A percentile compares a stretch with the other conserved stretches of the same genome.
Evolutionary conservation across 441 rosid species (phyloP).

Genomic region (Lepidium campestre): DNA sequence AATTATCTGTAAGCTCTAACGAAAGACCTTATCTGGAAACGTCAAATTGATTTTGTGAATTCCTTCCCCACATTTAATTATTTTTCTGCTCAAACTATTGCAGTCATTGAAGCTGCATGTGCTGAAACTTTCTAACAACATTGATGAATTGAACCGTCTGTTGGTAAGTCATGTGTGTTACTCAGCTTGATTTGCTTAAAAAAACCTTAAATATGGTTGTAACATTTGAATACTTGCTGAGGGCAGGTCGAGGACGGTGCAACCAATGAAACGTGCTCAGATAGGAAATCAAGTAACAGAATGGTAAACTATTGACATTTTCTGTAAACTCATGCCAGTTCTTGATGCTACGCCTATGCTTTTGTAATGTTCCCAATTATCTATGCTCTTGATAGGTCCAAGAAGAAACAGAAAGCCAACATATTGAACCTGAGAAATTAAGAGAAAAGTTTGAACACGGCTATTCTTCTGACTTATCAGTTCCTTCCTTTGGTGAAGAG

Average conservation of each 20-base stretch:
- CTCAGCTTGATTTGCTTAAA: not conserved
- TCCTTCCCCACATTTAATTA: not conserved
- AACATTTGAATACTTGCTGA: conserved; percentile 22
- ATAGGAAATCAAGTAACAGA: conserved; percentile 37
- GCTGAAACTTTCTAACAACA: conserved; percentile 62
- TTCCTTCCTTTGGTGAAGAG: conserved; percentile 28
- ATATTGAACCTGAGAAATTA: conserved; percentile 21
- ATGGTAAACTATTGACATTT: conserved; percentile 14
- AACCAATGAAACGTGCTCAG: conserved; percentile 29
- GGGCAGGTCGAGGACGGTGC: conserved; percentile 52
- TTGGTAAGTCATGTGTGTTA: conserved; percentile 52
- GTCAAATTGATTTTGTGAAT: not conserved
- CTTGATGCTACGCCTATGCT: conserved; percentile 6
- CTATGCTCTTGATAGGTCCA: conserved; percentile 33
- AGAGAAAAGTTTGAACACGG: conserved; percentile 28
- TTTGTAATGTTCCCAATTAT: conserved; percentile 7
- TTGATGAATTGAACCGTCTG: conserved; percentile 54
- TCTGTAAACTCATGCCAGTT: conserved; percentile 2
- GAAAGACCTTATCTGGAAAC: not conserved
- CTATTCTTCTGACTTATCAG: conserved; percentile 18
- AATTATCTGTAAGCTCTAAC: not conserved
- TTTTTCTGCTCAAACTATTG: conserved; percentile 18
- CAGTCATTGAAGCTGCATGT: conserved; percentile 96
- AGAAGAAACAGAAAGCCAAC: conserved; percentile 30
- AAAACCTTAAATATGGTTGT: not conserved